phyloP scores from a whole-genome alignment of 208 protist genomes.

The Wallacemonas sp. region DNA sequence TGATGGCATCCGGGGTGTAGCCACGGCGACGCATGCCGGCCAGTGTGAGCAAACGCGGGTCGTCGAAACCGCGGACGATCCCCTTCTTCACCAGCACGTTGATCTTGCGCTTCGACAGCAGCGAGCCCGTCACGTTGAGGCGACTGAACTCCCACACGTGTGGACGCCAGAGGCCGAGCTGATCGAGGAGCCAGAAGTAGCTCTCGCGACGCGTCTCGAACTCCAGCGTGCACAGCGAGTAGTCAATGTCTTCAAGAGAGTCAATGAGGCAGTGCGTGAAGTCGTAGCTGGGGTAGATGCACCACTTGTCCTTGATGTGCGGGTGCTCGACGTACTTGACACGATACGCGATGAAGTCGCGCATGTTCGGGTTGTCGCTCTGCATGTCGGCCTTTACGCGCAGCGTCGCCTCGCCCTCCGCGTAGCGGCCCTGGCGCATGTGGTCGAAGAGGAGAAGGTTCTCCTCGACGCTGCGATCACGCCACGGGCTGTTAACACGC shows the following conservation, averaged over 20 bases:
- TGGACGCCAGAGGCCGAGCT: slow-evolving; percentile 90
- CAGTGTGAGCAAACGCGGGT: slow-evolving; percentile 97
- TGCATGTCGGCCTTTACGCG: slow-evolving; percentile 99
- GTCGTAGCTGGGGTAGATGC: slow-evolving; percentile 99
- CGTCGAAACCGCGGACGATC: slow-evolving; percentile 97
- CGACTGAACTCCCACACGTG: slow-evolving; percentile 98
- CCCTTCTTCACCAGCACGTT: slow-evolving; percentile 94
- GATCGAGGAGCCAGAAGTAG: slow-evolving; percentile 96
- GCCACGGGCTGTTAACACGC: slow-evolving; percentile 88
- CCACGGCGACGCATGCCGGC: slow-evolving; percentile 97
- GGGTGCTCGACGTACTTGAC: slow-evolving; percentile 97
- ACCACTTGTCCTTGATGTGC: slow-evolving; percentile 95
- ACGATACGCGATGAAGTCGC: slow-evolving; percentile 99
- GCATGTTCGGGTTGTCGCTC: slow-evolving; percentile 97
- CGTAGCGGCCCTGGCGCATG: slow-evolving; percentile 95
- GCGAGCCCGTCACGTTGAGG: slow-evolving; percentile 96
- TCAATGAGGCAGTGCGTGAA: slow-evolving; percentile 99
- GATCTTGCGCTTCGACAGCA: slow-evolving; percentile 99
- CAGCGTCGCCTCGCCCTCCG: slow-evolving; percentile 97
- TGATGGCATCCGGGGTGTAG: slow-evolving; percentile 97
- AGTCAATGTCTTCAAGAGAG: slow-evolving; percentile 99
- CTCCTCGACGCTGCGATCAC: slow-evolving; percentile 91
- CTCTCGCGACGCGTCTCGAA: slow-evolving; percentile 97
- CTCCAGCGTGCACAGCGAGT: slow-evolving; percentile 99
- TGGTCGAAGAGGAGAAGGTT: slow-evolving; percentile 90